A percentile compares a stretch with the other conserved stretches of the same genome.
Evolutionary conservation across 306 rosid genomes (phyloP).

Genomic region (Lathyrus tuberosus): DNA sequence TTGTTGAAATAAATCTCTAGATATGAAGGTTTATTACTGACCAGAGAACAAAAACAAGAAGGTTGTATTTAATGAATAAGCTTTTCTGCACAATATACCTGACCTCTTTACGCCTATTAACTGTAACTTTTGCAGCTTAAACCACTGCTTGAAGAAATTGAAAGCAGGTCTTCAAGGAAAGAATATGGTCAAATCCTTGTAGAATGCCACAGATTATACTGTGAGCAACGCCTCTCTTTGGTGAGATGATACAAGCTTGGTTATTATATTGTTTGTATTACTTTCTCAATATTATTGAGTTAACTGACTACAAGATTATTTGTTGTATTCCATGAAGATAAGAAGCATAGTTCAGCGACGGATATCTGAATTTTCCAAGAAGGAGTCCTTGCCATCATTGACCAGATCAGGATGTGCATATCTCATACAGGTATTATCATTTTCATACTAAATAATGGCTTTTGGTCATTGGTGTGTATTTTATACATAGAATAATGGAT

Average conservation of each 20-base stretch:
- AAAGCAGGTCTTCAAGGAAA: constrained; percentile 92
- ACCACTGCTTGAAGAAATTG: constrained; percentile 87
- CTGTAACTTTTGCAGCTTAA: constrained; percentile 72
- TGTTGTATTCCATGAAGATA: constrained; percentile 59
- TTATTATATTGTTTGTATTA: constrained; percentile 33
- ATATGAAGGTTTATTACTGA: constrained; percentile 31
- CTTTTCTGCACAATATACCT: constrained; percentile 29
- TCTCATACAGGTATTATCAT: constrained; percentile 78
- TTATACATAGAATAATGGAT: constrained; percentile 8
- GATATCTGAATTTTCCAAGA: constrained; percentile 91
- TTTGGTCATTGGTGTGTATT: constrained; percentile 1
- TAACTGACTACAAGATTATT: constrained; percentile 38
- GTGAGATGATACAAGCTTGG: constrained; percentile 62
- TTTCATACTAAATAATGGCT: constrained; percentile 31
- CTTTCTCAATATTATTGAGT: constrained; percentile 11
- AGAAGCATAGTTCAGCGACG: constrained; percentile 87
- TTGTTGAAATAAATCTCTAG: constrained; percentile 15
- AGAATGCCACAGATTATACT: constrained; percentile 95
- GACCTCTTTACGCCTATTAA: constrained; percentile 35
- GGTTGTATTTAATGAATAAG: constrained; percentile 13
- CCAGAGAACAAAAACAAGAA: constrained; percentile 14
- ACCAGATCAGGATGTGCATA: constrained; percentile 99
- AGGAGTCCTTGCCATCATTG: constrained; percentile 90
- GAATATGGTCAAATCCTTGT: constrained; percentile 84
- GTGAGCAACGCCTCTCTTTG: constrained; percentile 95